Evolutionary conservation across 176 grass and related monocot genomes (phyloP), one percentile per base, ranked within the genome.

Genomic region (Cenchrus americanus): DNA sequence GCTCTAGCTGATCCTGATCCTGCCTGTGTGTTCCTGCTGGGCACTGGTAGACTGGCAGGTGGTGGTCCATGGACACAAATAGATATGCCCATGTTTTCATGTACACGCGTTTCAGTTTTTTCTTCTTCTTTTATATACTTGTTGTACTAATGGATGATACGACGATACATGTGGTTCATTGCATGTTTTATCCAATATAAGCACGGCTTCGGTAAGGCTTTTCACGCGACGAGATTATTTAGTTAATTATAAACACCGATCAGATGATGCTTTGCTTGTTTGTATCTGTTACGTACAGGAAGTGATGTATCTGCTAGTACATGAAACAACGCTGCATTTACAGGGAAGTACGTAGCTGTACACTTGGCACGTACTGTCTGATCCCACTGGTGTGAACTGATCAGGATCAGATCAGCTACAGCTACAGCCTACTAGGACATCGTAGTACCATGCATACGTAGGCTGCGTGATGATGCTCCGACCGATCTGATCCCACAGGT

Each of bases 301-400:
- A 34, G 3, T 34, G 32, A 34, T 34, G 32, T 34, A 3, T 2
- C 32, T 34, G 32, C 7, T 3, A 58, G 55, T n/a, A 22, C 55
- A 59, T 59, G 42, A 7, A 3, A 7, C 14, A 18, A 10, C 48
- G 48, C 3, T 19, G 14, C 71, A 74, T 19, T 52, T 53, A 53
- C 26, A n/a, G 27, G 8, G 1, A 7, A 65, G 61, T 79, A 19
- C 40, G 32, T 47, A 32, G 54, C 67, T 53, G 69, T 73, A 46
- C 67, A 23, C 32, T 14, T n/a, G 68, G n/a, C 43, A 63, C 76
- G n/a, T 30, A 30, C 27, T 73, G 84, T 54, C 47, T 53, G 81
- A 72, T 73, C 34, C 19, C 82, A 37, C 68, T 44, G 50, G 37
- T 14, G 81, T 24, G 4, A 83, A 65, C 52, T 14, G 40, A 18